Conservation (phyloP, 352 stramenopile genomes). For the Blastocystis sp. region DNA sequence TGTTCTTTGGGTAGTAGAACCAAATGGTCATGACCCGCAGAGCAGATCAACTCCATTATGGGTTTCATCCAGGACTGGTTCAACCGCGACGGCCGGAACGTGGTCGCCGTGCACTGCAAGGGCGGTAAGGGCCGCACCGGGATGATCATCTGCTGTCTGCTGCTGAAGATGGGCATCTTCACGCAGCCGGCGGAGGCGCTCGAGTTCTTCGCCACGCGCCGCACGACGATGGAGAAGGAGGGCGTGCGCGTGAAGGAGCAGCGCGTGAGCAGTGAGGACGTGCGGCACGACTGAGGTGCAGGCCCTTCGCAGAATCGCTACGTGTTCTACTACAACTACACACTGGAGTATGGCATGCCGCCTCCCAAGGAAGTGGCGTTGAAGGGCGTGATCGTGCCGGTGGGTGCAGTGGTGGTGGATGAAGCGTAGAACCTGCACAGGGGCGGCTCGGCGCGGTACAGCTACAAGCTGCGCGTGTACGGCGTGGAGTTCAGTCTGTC, state of each 20-base stretch:
- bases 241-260: conserved; percentile 19
- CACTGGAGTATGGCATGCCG: not conserved
- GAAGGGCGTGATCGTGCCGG: not conserved
- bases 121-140: conserved; percentile 73
- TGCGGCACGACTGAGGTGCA: not conserved
- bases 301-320: conserved; percentile 57
- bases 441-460: not conserved
- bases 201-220: conserved; percentile 3
- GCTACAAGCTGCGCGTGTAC: not conserved
- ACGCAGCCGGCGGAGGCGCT: not conserved
- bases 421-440: not conserved
- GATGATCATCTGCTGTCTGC: conserved; percentile 70
- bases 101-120: conserved; percentile 73
- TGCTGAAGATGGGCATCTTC: conserved; percentile 18
- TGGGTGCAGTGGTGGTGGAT: not conserved
- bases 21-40: not conserved
- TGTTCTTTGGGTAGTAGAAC: not conserved
- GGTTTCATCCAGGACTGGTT: not conserved
- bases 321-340: conserved; percentile 62
- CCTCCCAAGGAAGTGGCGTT: not conserved
- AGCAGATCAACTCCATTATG: not conserved
- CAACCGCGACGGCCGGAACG: conserved; percentile 47
- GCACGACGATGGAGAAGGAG: conserved; percentile 22
- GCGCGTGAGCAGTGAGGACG: conserved; percentile 12
- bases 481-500: not conserved